These are phyloP conservation scores for Xylaria sp. DNA, from an alignment of 2,329 filamentous ascomycete genomes.

Conservation along the genomic window DNA sequence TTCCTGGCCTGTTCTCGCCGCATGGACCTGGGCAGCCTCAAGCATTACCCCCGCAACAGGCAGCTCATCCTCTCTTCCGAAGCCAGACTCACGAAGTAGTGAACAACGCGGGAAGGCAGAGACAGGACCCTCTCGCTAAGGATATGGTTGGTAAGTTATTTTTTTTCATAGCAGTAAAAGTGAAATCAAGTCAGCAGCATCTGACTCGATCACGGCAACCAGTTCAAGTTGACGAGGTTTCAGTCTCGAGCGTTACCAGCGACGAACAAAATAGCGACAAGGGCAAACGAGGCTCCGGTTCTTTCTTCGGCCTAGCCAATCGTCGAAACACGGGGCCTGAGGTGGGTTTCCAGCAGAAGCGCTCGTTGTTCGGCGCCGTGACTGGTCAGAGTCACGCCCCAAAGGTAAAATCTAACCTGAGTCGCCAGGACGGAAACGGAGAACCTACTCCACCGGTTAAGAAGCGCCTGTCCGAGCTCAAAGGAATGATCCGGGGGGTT, in stretches of 20 bases:
- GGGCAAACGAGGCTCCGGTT: slow-evolving; percentile 40
- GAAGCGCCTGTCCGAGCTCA: slow-evolving; percentile 37
- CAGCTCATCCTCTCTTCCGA: slow-evolving; percentile 39
- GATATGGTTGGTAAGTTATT: slow-evolving; percentile 52
- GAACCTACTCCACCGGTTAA: slow-evolving; percentile 28
- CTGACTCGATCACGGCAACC: slow-evolving; percentile 27
- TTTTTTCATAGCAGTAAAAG: too few species aligned
- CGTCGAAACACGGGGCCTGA: slow-evolving; percentile 28
- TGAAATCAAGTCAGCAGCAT: slow-evolving; percentile 30
- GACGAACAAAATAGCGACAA: slow-evolving; percentile 44
- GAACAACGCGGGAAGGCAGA: slow-evolving; percentile 39
- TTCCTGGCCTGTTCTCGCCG: slow-evolving; percentile 49
- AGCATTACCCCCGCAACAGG: slow-evolving; percentile 18
- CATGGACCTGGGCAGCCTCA: slow-evolving; percentile 22
- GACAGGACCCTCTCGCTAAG: slow-evolving; percentile 48
- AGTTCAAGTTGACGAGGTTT: slow-evolving; percentile 44
- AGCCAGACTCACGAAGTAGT: slow-evolving; percentile 45
- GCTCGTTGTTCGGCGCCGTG: slow-evolving; percentile 42
- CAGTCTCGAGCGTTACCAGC: slow-evolving; percentile 44
- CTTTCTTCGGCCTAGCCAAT: slow-evolving; percentile 44
- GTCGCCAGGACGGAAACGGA: slow-evolving; percentile 22
- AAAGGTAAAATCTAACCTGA: slow-evolving; percentile 29
- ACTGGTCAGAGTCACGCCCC: slow-evolving; percentile 23
- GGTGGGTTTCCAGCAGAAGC: slow-evolving; percentile 35
- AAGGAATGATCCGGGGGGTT: slow-evolving; percentile 37